Evolutionary conservation across 805 yeast genomes (phyloP).

Genomic region (Kazachstania psychrophila): DNA sequence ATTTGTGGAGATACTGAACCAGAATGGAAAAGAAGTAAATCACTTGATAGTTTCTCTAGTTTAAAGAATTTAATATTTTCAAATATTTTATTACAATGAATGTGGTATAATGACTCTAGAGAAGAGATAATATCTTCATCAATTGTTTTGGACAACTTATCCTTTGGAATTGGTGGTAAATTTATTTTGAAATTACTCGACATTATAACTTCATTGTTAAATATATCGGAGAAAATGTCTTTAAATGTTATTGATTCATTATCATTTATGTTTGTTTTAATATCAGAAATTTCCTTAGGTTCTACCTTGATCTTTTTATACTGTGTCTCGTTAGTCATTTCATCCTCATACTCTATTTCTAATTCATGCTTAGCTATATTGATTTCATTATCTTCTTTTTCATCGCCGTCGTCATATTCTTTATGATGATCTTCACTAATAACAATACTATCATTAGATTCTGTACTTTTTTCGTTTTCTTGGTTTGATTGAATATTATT

Average conservation of each 20-base stretch:
- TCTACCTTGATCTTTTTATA: neutral
- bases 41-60: constrained; percentile 47
- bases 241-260: constrained; percentile 3
- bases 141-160: constrained; percentile 33
- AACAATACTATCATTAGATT: no score
- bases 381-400: no score
- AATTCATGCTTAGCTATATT: no score
- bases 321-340: neutral
- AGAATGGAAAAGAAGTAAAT: constrained; percentile 42
- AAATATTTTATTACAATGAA: constrained; percentile 55
- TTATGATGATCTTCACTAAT: no score
- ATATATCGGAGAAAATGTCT: constrained; percentile 3
- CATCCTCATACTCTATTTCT: neutral
- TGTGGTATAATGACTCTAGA: constrained; percentile 49
- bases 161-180: constrained; percentile 33
- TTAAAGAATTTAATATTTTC: constrained; percentile 63
- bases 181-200: constrained; percentile 19
- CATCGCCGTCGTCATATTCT: no score
- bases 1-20: constrained; percentile 54
- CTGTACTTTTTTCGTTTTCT: neutral
- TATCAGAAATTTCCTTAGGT: neutral
- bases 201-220: constrained; percentile 6
- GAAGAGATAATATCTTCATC: constrained; percentile 55
- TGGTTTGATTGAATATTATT: neutral
- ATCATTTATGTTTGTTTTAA: neutral